Conservation (phyloP, 2,329 filamentous ascomycete genomes). For the Raffaelea deltoideospora region DNA sequence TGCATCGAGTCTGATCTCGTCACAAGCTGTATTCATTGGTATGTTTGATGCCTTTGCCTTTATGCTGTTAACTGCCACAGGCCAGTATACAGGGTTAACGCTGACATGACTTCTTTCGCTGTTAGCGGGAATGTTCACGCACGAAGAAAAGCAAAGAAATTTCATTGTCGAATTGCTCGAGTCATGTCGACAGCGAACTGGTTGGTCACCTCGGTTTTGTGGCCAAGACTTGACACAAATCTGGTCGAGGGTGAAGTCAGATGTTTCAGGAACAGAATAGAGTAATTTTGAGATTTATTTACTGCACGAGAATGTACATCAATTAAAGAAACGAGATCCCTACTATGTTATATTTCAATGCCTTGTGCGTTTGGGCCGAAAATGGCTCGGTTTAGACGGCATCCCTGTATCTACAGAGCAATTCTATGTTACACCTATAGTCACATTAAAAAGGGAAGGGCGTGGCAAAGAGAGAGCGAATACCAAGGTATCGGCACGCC, state of each 20-base stretch:
- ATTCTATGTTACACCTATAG: too few species aligned
- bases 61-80: not conserved
- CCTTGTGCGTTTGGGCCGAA: too few species aligned
- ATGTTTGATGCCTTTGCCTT: not conserved
- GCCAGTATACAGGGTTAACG: too few species aligned
- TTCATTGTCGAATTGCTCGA: not conserved
- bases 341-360: too few species aligned
- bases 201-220: not conserved
- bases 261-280: not conserved
- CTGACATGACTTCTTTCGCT: not conserved
- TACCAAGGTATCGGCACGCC: too few species aligned
- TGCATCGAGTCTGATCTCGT: conserved; percentile 24
- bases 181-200: not conserved
- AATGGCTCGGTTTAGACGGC: too few species aligned
- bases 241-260: not conserved
- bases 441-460: too few species aligned
- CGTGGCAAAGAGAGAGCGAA: too few species aligned
- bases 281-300: too few species aligned
- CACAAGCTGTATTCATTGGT: conserved; percentile 21
- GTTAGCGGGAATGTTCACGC: not conserved
- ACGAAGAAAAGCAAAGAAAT: not conserved
- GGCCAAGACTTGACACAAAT: not conserved
- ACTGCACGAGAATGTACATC: too few species aligned
- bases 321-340: too few species aligned
- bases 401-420: too few species aligned